Conservation (phyloP, 306 rosid genomes). For the Sindora glabra region DNA sequence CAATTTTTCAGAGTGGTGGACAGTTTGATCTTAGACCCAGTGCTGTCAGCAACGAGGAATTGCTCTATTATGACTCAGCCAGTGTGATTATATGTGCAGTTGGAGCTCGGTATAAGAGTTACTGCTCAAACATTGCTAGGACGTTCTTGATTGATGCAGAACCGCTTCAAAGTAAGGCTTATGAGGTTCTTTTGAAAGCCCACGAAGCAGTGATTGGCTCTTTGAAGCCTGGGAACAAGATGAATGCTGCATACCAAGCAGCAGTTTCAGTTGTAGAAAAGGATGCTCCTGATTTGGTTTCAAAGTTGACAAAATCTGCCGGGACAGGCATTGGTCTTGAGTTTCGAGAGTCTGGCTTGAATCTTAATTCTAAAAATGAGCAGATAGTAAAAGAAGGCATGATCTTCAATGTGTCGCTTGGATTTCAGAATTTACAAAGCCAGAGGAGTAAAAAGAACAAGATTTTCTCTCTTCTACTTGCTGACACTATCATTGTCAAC, state of each 20-base stretch:
- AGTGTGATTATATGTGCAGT: slow-evolving; percentile 62
- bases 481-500: slow-evolving; percentile 50
- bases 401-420: slow-evolving; percentile 61
- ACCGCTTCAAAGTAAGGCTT: slow-evolving; percentile 46
- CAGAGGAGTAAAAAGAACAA: slow-evolving; percentile 27
- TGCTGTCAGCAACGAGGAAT: slow-evolving; percentile 57
- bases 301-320: slow-evolving; percentile 51
- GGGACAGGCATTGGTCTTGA: slow-evolving; percentile 72
- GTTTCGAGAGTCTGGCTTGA: slow-evolving; percentile 64
- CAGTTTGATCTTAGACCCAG: slow-evolving; percentile 62
- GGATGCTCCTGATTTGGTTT: slow-evolving; percentile 50
- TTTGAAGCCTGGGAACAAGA: slow-evolving; percentile 44
- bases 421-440: slow-evolving; percentile 50
- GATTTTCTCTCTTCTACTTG: slow-evolving; percentile 49
- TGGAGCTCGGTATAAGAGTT: slow-evolving; percentile 62
- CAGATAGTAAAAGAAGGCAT: slow-evolving; percentile 52
- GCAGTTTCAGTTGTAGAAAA: slow-evolving; percentile 50
- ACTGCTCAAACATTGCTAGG: slow-evolving; percentile 63
- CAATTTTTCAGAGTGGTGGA: slow-evolving; percentile 65
- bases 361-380: slow-evolving; percentile 50
- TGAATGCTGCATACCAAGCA: slow-evolving; percentile 47
- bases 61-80: slow-evolving; percentile 52
- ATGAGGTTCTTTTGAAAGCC: slow-evolving; percentile 55
- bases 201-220: slow-evolving; percentile 52
- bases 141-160: slow-evolving; percentile 57